Evolutionary conservation across 2,329 filamentous ascomycete species (phyloP), one percentile per base, ranked within the genome.

Genomic region (Epichloe coenophiala): DNA sequence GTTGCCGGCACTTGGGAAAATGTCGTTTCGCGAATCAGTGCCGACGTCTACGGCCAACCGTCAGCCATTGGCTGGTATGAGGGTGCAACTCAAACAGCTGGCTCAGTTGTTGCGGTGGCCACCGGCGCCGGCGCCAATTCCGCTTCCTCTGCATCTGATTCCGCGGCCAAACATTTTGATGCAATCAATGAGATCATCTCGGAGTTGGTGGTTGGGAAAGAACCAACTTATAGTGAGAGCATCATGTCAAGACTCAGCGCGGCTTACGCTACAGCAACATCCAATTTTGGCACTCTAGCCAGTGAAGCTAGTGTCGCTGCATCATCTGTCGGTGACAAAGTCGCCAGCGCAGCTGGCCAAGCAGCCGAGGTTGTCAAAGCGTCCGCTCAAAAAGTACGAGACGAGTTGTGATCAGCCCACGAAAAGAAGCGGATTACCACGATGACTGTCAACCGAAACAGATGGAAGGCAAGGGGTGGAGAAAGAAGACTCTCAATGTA

Each of bases 141-240:
- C 3, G 61, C 65, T 3, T 59, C 62, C 1, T 79, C 82, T 42
- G 83, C 79, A 5, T 81, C 81, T 1, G 75, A 75, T 19, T 74
- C 74, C 40, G 78, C 78, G 1, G 71, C 72, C 5, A 73, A 76
- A 45, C 83, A 88, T 58, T 90, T 87, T 57, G 76, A 77, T 5
- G 80, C 80, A 27, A 76, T 94, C 5, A 81, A 83, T 61, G 78
- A 77, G 12, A 75, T 93, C 2, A 75, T 95, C 13, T 85, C 84
- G 1, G 88, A 94, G 64, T 71, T 94, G 1, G 72, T 95, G 13
- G 68, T 76, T 40, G 88, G 86, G 49, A 88, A 84, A 63, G 88
- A 94, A 62, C 83, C 86, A 0, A 80, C 82, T 13, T 94, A 88
- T 59, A 89, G 84, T 0, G 86, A 94, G 60, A 89, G 85, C 53